Evolutionary conservation across 2,329 filamentous ascomycete species (phyloP), one percentile per base, ranked within the genome.

Genomic region (Diaporthe destruens): DNA sequence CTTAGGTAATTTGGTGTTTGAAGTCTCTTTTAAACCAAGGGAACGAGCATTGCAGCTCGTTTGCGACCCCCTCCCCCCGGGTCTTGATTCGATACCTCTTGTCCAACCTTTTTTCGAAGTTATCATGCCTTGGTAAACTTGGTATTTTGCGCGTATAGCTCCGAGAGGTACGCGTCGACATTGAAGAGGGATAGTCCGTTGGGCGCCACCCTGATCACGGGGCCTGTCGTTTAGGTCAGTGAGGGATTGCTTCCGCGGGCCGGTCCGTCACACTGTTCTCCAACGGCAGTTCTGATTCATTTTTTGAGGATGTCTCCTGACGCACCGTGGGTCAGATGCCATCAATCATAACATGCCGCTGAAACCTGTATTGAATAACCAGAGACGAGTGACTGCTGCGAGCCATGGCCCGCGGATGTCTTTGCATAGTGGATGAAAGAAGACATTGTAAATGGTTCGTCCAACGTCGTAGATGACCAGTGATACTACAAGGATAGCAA

Each of bases 91-190:
- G 0, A 23, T n/a, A 23, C 18, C 42, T 14, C 39, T 7, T 18
- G 18, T 0, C 39, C 23, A 34, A 20, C 44, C 44, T 9, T 12
- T 12, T 39, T 9, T 39, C 12, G 36, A 39, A 39, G 36, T 11
- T 11, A 39, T 39, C 11, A 9, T 39, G 36, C 36, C 11, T 39
- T 39, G 42, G 25, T 49, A 9, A 63, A 63, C 16, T 47, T 32
- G 2, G 59, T 49, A 42, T 63, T 49, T 25, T 63, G 59, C 18
- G 59, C 59, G 42, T 63, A 63, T 9, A 63, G 25, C 11, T 63
- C 59, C 5, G 59, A 63, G 18, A 63, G 59, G 25, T 49, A 49
- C 9, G 42, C 25, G 29, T 63, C 59, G 23, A 63, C 34, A 16
- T 63, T 42, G 25, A 6, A 34, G 59, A 63, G 32, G 25, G 59